These are phyloP conservation scores for Nothophaeocryptopus gaeumannii DNA, from an alignment of 2,329 filamentous ascomycete species.

Conservation along the genomic window DNA sequence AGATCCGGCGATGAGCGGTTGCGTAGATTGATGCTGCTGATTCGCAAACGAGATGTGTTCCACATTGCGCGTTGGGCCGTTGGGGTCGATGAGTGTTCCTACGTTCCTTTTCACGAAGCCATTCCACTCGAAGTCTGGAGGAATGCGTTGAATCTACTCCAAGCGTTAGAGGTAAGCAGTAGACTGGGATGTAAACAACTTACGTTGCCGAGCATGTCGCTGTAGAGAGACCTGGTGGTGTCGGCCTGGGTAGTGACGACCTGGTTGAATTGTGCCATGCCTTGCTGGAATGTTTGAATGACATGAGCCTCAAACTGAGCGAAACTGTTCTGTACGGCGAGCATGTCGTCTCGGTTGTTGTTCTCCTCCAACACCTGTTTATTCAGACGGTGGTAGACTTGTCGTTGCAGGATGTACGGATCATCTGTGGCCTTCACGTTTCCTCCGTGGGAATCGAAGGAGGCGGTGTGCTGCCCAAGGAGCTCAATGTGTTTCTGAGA, in stretches of 20 bases:
- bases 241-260: conserved; percentile 78
- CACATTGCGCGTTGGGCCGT: conserved; percentile 68
- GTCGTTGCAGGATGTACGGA: conserved; percentile 81
- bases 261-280: conserved; percentile 78
- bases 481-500: conserved; percentile 97
- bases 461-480: conserved; percentile 78
- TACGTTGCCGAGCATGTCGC: conserved; percentile 70
- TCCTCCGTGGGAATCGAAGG: conserved; percentile 72
- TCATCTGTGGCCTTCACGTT: conserved; percentile 72
- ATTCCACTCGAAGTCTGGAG: conserved; percentile 86
- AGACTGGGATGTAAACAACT: not conserved
- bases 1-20: conserved; percentile 79
- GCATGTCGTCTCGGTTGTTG: conserved; percentile 86
- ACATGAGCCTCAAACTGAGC: conserved; percentile 83
- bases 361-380: conserved; percentile 95
- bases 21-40: conserved; percentile 75
- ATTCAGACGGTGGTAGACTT: conserved; percentile 77
- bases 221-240: conserved; percentile 74
- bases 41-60: conserved; percentile 79
- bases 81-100: conserved; percentile 73
- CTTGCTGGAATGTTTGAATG: conserved; percentile 75
- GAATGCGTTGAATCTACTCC: conserved; percentile 64
- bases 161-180: not conserved
- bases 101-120: conserved; percentile 72
- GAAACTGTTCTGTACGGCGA: conserved; percentile 89